Conservation (phyloP, 2,329 filamentous ascomycete genomes). For the Fusarium tanahbumbuense region DNA sequence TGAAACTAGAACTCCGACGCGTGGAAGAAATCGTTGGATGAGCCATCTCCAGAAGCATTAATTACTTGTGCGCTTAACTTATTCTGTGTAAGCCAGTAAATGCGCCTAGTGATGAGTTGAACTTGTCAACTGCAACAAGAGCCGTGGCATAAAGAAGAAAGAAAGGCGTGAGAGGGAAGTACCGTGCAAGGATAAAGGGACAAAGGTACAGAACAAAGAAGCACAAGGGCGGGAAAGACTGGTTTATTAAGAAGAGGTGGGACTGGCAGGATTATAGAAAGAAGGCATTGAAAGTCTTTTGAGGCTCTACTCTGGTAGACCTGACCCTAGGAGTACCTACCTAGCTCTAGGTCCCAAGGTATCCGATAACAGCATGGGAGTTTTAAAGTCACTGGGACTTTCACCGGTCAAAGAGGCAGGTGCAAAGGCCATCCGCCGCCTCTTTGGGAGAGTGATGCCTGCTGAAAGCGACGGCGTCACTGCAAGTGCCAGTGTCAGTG, state of each 20-base stretch:
- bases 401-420: conserved; percentile 49
- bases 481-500: conserved; percentile 25
- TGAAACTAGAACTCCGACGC: background rate
- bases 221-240: background rate
- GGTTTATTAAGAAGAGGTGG: background rate
- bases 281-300: background rate
- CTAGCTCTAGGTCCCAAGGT: no score
- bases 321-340: background rate
- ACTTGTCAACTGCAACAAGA: background rate
- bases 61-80: background rate
- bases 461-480: conserved; percentile 30
- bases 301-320: background rate
- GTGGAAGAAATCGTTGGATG: background rate
- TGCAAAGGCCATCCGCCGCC: conserved; percentile 47
- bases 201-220: background rate
- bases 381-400: conserved; percentile 48
- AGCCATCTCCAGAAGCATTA: background rate
- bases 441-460: conserved; percentile 48
- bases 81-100: conserved; percentile 11
- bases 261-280: background rate
- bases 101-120: background rate
- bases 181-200: background rate
- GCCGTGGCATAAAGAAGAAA: background rate
- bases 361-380: conserved; percentile 37
- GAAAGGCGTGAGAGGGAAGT: background rate